These are phyloP conservation scores for Bonia amplexicaulis DNA, from an alignment of 176 grass and related monocot genomes.

Conservation along the genomic window DNA sequence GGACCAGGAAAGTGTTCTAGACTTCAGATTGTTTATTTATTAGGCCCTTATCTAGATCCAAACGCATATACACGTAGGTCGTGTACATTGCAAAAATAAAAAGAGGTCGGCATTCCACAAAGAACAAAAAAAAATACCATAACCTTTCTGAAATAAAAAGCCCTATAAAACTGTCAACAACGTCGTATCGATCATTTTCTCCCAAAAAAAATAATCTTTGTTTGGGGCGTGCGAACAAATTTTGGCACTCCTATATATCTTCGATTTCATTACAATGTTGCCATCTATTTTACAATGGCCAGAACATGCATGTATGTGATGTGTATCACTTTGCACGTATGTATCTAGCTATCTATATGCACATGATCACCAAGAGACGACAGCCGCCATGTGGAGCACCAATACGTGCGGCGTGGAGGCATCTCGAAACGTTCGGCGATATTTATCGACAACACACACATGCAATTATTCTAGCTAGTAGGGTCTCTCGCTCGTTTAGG, in stretches of 20 bases:
- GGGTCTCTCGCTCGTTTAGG: background rate
- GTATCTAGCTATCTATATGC: background rate
- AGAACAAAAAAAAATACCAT: too few species aligned
- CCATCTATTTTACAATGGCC: background rate
- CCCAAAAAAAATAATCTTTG: background rate
- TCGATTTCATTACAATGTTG: background rate
- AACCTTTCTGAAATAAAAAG: too few species aligned
- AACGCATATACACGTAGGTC: too few species aligned
- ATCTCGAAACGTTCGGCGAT: background rate
- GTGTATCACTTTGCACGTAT: background rate
- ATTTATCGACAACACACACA: background rate
- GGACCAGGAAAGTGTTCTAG: too few species aligned
- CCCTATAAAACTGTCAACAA: too few species aligned
- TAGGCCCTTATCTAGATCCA: too few species aligned
- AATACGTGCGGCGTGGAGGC: background rate
- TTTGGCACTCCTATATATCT: background rate
- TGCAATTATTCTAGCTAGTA: background rate
- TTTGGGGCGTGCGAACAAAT: background rate
- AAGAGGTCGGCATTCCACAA: too few species aligned
- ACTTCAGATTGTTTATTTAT: too few species aligned
- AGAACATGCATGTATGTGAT: background rate
- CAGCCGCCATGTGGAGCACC: constrained; percentile 1
- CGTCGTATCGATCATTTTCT: too few species aligned
- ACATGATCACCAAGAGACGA: background rate
- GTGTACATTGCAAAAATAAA: too few species aligned